These are phyloP conservation scores for Picea abies DNA, from an alignment of 83 land plant species.

Conservation along the genomic window DNA sequence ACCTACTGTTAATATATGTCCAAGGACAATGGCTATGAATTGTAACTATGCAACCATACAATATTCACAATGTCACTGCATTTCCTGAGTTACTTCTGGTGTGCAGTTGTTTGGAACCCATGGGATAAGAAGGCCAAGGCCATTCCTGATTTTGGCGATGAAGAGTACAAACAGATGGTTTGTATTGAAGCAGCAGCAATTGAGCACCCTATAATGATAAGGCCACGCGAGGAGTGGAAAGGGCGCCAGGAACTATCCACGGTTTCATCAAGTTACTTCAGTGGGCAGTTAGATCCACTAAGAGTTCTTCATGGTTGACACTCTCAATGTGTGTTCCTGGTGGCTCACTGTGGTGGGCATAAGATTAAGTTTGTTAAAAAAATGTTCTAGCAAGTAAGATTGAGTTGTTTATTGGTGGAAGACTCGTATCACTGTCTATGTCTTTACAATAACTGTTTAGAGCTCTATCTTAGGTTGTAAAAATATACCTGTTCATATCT, in stretches of 20 bases:
- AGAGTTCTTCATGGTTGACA: conserved; percentile 42
- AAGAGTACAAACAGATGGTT: conserved; percentile 53
- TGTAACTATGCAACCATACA: background rate
- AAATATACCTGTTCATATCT: background rate
- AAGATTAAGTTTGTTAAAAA: background rate
- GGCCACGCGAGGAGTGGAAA: conserved; percentile 67
- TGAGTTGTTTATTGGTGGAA: background rate
- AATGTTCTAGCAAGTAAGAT: conserved; percentile 3
- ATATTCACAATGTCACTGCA: background rate
- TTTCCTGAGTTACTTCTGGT: conserved; percentile 9
- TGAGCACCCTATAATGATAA: conserved; percentile 49
- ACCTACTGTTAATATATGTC: background rate
- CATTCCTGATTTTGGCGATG: conserved; percentile 50
- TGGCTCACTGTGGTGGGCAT: background rate
- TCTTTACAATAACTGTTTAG: background rate
- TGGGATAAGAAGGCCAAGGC: conserved; percentile 67
- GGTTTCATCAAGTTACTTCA: conserved; percentile 52
- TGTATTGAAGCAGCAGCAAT: conserved; percentile 60
- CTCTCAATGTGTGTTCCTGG: background rate
- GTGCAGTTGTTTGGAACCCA: conserved; percentile 73
- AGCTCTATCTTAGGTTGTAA: conserved; percentile 13
- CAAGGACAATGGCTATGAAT: background rate
- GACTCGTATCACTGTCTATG: background rate
- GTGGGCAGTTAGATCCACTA: conserved; percentile 62
- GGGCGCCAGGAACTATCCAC: conserved; percentile 61